phyloP scores from a whole-genome alignment of 2,329 filamentous ascomycete genomes.

The Colletotrichum ledebouriae region DNA sequence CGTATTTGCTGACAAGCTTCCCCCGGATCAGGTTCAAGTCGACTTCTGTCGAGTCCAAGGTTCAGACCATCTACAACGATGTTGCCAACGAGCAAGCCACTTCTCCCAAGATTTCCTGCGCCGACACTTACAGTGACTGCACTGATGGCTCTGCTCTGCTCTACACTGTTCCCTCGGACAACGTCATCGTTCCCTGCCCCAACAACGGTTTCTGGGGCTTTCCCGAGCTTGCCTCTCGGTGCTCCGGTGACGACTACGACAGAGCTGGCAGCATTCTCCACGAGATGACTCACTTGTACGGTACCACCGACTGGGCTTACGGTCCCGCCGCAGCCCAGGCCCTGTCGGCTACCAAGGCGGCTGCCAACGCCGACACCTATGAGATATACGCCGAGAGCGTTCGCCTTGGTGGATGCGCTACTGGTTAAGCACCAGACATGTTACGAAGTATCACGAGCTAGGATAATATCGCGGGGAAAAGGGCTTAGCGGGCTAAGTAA shows the following conservation, averaged over 20 bases:
- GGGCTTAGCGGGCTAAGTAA: too few relatives aligned
- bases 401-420: conserved; percentile 38
- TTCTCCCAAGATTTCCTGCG: conserved; percentile 39
- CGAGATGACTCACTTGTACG: conserved; percentile 41
- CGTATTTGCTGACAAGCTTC: too few relatives aligned
- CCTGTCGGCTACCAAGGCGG: conserved; percentile 31
- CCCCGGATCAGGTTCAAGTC: conserved; percentile 29
- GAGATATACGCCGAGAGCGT: conserved; percentile 41
- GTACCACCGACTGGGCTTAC: conserved; percentile 34
- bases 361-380: conserved; percentile 39
- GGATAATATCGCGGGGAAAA: too few relatives aligned
- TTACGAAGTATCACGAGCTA: too few relatives aligned
- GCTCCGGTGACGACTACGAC: conserved; percentile 39
- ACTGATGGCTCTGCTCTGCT: conserved; percentile 36
- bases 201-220: conserved; percentile 42
- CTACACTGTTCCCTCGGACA: conserved; percentile 38
- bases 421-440: conserved; percentile 10
- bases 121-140: conserved; percentile 36
- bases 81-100: conserved; percentile 37
- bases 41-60: conserved; percentile 33
- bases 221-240: conserved; percentile 31
- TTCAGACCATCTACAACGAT: conserved; percentile 34
- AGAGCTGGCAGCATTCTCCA: conserved; percentile 33
- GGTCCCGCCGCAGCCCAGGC: conserved; percentile 33
- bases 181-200: conserved; percentile 40